Base-by-base conservation (phyloP, 345 rosid genomes). In the Lenwebbia sp. region DNA sequence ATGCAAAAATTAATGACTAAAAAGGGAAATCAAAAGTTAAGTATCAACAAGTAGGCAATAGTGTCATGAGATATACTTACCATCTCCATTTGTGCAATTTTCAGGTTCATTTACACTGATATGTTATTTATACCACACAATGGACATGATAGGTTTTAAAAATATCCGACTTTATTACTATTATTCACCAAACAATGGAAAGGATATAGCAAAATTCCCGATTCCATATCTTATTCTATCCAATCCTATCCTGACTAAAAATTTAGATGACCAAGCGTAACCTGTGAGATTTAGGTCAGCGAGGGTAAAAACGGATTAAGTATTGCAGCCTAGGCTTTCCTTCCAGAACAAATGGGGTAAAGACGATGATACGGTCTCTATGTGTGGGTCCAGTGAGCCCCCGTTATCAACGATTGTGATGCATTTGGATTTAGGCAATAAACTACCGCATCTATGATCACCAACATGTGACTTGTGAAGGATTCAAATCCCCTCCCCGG, bases 171-270 rank as follows among this genome's bases (percentile, higher is more conserved):
- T 44, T 44, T 57, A 25, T 26, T 26, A 57, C n/a, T 57, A 3
- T 0, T 2, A 57, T 57, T 57, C 65, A 57, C 3, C 6, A 26
- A 26, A 57, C 0, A 57, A 0, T 57, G 5, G 15, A 26, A 2
- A 26, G 26, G 33, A 26, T 57, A 26, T 26, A 2, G 1, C 1
- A 57, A 57, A 57, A 57, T 57, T 57, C 47, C 6, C 7, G 47
- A 44, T 44, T 44, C 10, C 47, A 44, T 44, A 6, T 44, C 1
- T 44, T 44, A 44, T 44, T 9, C 47, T 44, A 41, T 41, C 44
- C 44, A 41, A 4, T 4, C 44, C 5, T 41, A 44, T 44, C 47
- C 47, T 6, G n/a, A 44, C 8, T 7, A 44, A 44, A 44, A 44
- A 44, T 44, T 44, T 9, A 44, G 1, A 44, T 44, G 9, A 44